A percentile compares a stretch with the other conserved stretches of the same genome.
Evolutionary conservation across 768 basidiomycete species (phyloP).

Genomic region (Cubamyces lactineus): DNA sequence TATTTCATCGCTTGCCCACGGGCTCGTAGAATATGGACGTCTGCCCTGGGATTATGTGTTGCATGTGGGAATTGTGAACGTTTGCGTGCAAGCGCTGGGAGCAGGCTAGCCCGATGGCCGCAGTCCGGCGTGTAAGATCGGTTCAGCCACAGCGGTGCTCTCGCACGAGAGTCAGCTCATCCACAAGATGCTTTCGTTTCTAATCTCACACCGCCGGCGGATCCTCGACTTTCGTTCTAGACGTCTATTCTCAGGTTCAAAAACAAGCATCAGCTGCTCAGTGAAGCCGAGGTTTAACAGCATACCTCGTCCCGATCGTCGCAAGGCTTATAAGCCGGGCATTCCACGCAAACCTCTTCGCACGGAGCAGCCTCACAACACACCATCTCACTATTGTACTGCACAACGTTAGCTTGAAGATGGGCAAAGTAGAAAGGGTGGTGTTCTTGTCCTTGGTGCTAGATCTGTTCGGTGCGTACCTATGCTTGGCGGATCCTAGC

Average conservation of each 20-base stretch:
- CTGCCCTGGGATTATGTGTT: conserved; percentile 9
- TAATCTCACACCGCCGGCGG: conserved; percentile 9
- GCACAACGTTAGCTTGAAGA: conserved; percentile 30
- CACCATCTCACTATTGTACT: neutral
- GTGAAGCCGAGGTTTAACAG: neutral
- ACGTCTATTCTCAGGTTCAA: conserved; percentile 16
- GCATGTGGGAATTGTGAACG: neutral
- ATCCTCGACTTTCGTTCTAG: neutral
- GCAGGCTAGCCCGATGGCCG: conserved; percentile 7
- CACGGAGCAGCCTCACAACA: conserved; percentile 6
- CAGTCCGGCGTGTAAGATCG: conserved; percentile 6
- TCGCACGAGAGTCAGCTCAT: conserved; percentile 14
- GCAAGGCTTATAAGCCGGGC: conserved; percentile 18
- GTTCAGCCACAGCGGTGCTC: conserved; percentile 23
- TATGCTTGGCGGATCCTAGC: neutral
- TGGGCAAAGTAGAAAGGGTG: conserved; percentile 74
- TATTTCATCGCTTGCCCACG: conserved; percentile 15
- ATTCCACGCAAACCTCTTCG: conserved; percentile 1
- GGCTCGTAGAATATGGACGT: conserved; percentile 6
- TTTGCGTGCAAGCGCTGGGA: conserved; percentile 9
- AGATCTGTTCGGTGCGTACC: conserved; percentile 71
- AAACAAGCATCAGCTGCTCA: conserved; percentile 1
- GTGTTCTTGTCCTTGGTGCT: conserved; percentile 91
- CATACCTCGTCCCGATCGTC: conserved; percentile 5
- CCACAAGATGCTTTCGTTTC: conserved; percentile 7